Evolutionary conservation across 805 yeast genomes (phyloP).

Genomic region (Barnettozyma salicaria): DNA sequence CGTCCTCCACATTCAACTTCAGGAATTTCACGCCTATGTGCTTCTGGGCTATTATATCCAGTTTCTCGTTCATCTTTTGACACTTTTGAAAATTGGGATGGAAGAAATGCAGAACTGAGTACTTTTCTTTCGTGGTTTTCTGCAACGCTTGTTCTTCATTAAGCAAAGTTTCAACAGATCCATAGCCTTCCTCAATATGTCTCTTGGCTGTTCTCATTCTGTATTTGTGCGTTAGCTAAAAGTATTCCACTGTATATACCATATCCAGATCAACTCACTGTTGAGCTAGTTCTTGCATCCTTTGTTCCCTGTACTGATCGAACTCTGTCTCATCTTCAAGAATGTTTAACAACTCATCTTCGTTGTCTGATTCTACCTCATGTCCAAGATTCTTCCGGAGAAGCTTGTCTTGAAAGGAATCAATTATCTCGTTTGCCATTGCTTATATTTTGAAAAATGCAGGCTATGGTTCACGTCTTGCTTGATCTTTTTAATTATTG

Average conservation of each 20-base stretch:
- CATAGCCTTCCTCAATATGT: conserved; percentile 37
- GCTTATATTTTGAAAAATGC: too few species aligned
- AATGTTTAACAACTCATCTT: conserved; percentile 40
- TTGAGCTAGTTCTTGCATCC: conserved; percentile 52
- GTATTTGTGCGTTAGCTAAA: conserved; percentile 9
- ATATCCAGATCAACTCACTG: conserved; percentile 27
- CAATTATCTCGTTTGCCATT: conserved; percentile 28
- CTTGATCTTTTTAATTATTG: too few species aligned
- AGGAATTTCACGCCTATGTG: conserved; percentile 51
- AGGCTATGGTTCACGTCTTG: too few species aligned
- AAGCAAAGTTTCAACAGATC: conserved; percentile 35
- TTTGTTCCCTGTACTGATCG: conserved; percentile 51
- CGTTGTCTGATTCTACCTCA: conserved; percentile 27
- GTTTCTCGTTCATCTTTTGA: conserved; percentile 45
- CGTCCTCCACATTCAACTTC: conserved; percentile 52
- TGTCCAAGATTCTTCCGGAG: conserved; percentile 19
- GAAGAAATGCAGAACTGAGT: conserved; percentile 55
- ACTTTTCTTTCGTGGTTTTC: conserved; percentile 36
- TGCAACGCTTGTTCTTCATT: conserved; percentile 56
- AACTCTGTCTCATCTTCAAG: conserved; percentile 46
- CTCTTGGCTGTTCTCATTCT: conserved; percentile 31
- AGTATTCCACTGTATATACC: too few species aligned
- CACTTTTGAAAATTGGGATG: conserved; percentile 60
- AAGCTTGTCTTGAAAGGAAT: conserved; percentile 39
- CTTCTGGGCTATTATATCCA: conserved; percentile 43